A percentile compares a stretch with the other conserved stretches of the same genome.
These are phyloP conservation scores for Beauveria rudraprayagi DNA, from an alignment of 2,329 filamentous ascomycete species.

Conservation along the genomic window DNA sequence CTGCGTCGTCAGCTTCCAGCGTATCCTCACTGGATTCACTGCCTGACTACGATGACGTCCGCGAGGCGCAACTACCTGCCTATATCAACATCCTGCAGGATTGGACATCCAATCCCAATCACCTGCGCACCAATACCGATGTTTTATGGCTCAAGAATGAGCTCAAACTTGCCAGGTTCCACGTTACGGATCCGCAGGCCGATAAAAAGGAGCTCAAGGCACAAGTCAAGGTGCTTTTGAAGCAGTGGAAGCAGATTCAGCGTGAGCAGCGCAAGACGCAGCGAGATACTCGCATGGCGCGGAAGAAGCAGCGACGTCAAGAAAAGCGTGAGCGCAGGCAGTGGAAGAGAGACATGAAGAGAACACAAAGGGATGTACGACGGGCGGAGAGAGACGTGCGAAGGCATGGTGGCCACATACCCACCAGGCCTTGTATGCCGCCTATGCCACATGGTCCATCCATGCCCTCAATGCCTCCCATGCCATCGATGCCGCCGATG, in stretches of 20 bases:
- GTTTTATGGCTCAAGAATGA: constrained; percentile 34
- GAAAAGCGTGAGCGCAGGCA: constrained; percentile 24
- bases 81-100: constrained; percentile 35
- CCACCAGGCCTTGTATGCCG: constrained; percentile 1
- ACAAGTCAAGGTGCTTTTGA: constrained; percentile 36
- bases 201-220: constrained; percentile 30
- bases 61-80: constrained; percentile 39
- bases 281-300: constrained; percentile 24
- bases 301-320: constrained; percentile 21
- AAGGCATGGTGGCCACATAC: constrained; percentile 14
- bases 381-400: constrained; percentile 23
- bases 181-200: neutral
- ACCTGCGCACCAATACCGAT: constrained; percentile 38
- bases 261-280: constrained; percentile 23
- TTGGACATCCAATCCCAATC: constrained; percentile 43
- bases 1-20: constrained; percentile 25
- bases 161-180: constrained; percentile 32
- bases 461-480: neutral
- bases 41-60: constrained; percentile 43
- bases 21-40: constrained; percentile 43
- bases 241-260: constrained; percentile 32
- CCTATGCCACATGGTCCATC: constrained; percentile 1
- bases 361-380: constrained; percentile 23
- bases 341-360: constrained; percentile 22
- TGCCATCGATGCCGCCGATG: neutral